Evolutionary conservation across 2,329 filamentous ascomycete species (phyloP).

Genomic region (Fusarium brevicatenulatum): DNA sequence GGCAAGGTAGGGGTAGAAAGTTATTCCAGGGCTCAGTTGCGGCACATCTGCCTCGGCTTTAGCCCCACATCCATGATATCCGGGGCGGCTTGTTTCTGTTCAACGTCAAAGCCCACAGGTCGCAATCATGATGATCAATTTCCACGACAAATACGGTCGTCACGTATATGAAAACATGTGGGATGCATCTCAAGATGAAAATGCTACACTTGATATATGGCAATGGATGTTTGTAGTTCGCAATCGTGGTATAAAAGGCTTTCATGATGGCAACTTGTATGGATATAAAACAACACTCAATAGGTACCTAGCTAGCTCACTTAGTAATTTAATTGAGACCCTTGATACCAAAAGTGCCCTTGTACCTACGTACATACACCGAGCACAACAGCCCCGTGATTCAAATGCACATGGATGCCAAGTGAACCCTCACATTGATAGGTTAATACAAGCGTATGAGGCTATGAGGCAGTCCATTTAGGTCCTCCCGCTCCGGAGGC

Average conservation of each 20-base stretch:
- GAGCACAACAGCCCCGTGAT: neutral
- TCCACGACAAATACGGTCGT: neutral
- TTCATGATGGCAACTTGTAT: conserved; percentile 18
- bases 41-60: conserved; percentile 15
- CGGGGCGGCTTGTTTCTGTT: conserved; percentile 2
- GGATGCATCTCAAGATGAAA: neutral
- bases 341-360: neutral
- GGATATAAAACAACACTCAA: neutral
- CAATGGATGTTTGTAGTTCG: neutral
- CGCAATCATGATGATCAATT: conserved; percentile 24
- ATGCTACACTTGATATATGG: neutral
- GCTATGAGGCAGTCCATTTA: neutral
- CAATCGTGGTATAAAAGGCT: neutral
- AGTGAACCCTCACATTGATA: conserved; percentile 20
- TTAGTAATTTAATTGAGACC: neutral
- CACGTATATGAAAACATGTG: neutral
- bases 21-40: neutral
- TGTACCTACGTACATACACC: neutral
- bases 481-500: neutral
- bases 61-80: conserved; percentile 25
- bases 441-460: neutral
- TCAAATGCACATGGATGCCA: conserved; percentile 8
- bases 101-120: conserved; percentile 14
- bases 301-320: no score
- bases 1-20: neutral